Conservation (phyloP, 805 yeast species). For the Kodamaea restingae region DNA sequence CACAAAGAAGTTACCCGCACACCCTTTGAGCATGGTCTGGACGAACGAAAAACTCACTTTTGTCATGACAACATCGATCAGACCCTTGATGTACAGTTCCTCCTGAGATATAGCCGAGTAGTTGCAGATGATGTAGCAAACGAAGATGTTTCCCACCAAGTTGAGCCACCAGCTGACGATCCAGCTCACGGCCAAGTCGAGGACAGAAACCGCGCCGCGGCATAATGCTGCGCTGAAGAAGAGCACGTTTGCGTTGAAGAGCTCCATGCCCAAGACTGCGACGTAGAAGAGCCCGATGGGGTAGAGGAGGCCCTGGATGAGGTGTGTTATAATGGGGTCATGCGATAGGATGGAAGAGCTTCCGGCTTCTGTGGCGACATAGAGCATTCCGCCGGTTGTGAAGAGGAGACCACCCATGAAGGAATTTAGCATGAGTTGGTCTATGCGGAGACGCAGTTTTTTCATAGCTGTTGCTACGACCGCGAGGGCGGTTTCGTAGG, state of each 20-base stretch:
- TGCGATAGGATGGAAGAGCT: constrained; percentile 37
- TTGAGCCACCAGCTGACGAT: constrained; percentile 62
- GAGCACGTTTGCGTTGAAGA: constrained; percentile 70
- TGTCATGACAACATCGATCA: constrained; percentile 43
- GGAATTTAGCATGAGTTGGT: constrained; percentile 59
- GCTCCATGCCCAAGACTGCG: constrained; percentile 68
- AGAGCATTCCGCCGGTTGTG: constrained; percentile 70
- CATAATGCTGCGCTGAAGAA: constrained; percentile 66
- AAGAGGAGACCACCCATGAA: constrained; percentile 68
- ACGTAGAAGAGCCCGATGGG: constrained; percentile 75
- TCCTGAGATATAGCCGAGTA: constrained; percentile 47
- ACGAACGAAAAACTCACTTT: constrained; percentile 48
- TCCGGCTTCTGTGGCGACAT: constrained; percentile 51
- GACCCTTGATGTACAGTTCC: constrained; percentile 43
- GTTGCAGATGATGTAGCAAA: constrained; percentile 59
- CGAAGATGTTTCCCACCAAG: constrained; percentile 60
- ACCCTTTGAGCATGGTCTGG: constrained; percentile 62
- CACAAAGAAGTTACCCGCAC: constrained; percentile 77
- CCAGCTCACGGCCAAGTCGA: constrained; percentile 67
- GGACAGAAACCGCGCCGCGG: constrained; percentile 63
- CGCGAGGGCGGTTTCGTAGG: constrained; percentile 79
- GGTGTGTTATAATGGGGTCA: constrained; percentile 50
- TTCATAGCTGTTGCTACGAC: constrained; percentile 85
- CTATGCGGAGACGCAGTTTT: constrained; percentile 63
- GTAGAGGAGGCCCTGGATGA: constrained; percentile 59